phyloP scores from a whole-genome alignment of 2,329 filamentous ascomycete species.

The Cadophora malorum region DNA sequence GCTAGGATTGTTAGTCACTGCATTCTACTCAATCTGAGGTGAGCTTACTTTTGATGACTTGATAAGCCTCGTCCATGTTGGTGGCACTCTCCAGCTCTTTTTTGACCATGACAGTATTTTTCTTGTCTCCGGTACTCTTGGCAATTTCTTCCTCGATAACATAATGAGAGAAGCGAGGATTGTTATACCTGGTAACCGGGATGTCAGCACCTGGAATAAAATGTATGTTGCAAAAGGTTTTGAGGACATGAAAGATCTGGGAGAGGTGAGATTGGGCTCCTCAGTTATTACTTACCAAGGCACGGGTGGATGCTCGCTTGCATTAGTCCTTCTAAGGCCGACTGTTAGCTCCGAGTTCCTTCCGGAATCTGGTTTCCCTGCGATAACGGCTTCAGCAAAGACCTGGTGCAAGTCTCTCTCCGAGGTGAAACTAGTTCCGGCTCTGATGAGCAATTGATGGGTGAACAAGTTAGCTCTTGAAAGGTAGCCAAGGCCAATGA shows the following conservation, averaged over 20 bases:
- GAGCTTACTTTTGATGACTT: constrained; percentile 16
- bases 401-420: constrained; percentile 4
- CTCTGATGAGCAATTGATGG: constrained; percentile 6
- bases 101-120: constrained; percentile 39
- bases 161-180: constrained; percentile 14
- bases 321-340: not conserved
- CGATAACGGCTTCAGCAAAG: constrained; percentile 16
- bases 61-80: constrained; percentile 12
- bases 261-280: too few relatives aligned
- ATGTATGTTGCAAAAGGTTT: too few relatives aligned
- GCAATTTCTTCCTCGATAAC: constrained; percentile 12
- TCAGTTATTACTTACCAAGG: not conserved
- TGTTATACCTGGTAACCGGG: not conserved
- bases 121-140: constrained; percentile 44
- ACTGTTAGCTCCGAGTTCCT: not conserved
- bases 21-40: not conserved
- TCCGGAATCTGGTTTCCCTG: not conserved
- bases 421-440: not conserved
- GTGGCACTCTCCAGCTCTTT: constrained; percentile 12
- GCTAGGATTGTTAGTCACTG: not conserved
- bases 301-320: not conserved
- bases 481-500: constrained; percentile 52
- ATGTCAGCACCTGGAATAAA: too few relatives aligned
- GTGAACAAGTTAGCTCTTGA: constrained; percentile 23
- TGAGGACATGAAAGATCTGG: too few relatives aligned